phyloP scores from a whole-genome alignment of 139 green algal genomes.

The Nannochloris sp. region DNA sequence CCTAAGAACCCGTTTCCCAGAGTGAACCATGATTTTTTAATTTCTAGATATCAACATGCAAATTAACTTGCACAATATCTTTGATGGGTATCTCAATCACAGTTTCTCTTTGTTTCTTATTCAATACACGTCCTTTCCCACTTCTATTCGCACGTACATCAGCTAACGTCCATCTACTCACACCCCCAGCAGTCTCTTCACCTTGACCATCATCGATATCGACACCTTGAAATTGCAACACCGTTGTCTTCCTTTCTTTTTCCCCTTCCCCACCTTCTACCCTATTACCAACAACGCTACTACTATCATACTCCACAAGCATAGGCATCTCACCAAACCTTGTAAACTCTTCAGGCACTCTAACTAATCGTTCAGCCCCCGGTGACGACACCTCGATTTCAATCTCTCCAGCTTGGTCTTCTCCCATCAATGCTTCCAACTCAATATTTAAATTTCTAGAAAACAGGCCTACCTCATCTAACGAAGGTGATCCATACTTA shows the following conservation, averaged over 20 bases:
- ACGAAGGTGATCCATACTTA: slow-evolving; percentile 49
- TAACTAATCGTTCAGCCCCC: slow-evolving; percentile 51
- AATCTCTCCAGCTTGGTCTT: slow-evolving; percentile 43
- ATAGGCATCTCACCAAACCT: slow-evolving; percentile 53
- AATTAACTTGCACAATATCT: slow-evolving; percentile 31
- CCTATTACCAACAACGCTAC: no score
- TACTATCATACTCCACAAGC: slow-evolving; percentile 26
- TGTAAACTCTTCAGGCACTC: slow-evolving; percentile 41
- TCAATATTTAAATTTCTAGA: slow-evolving; percentile 18
- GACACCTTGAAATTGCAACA: no score
- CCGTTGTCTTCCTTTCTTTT: not conserved
- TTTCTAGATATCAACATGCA: slow-evolving; percentile 68
- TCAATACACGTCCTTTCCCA: slow-evolving; percentile 49
- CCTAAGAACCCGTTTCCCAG: no score
- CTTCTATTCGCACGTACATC: slow-evolving; percentile 54
- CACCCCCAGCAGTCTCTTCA: slow-evolving; percentile 20
- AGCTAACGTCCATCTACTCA: slow-evolving; percentile 45
- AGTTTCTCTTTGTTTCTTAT: slow-evolving; percentile 42
- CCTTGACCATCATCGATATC: no score
- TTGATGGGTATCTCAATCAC: slow-evolving; percentile 28
- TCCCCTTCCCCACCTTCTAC: not conserved
- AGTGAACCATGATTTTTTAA: no score
- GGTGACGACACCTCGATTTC: slow-evolving; percentile 62
- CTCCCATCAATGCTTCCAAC: slow-evolving; percentile 36
- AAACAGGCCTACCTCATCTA: slow-evolving; percentile 58